Base-by-base conservation (phyloP, 1,139 yeast species). In the Suzukiozyma palmioleophila region DNA sequence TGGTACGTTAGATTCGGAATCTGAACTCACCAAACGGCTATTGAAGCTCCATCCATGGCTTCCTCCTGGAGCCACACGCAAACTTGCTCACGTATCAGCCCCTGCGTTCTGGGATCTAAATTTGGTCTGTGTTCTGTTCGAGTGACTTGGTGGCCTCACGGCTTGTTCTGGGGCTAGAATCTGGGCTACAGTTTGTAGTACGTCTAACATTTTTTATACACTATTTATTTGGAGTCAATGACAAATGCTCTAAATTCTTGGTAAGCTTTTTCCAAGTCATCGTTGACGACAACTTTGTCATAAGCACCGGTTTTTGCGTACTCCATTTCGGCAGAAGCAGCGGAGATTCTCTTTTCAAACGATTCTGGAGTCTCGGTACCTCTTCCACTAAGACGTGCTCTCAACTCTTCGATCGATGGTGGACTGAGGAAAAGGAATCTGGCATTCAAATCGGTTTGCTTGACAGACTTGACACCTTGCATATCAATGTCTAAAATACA, bases 391-490 rank as follows among this genome's bases (percentile, higher is more conserved):
- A 94, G 77, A 64, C 98, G 80, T 43, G 66, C 61, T 57, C 78
- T 78, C 55, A 92, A 77, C 41, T 73, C 78, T 39, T 85, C 96
- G 51, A 89, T 68, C 26, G 94, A 82, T 18, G 99, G 98, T 33
- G 99, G 99, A 36, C 96, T 84, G 48, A 92, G 62, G 58, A 94
- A 92, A 51, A 94, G 67, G 62, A 67, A 92, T 59, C 90, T 76
- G 35, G 98, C 97, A 54, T 87, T 79, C 54, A 92, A 73, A 50
- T 79, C 79, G 13, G 96, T 81, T 40, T 75, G 67, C 69, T 94
- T 94, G 50, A 92, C 96, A 12, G 88, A 75, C 68, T 85, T 83
- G 52, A 92, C 98, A 48, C 99, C 99, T 69, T 94, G 97, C 96
- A 90, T 89, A 75, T 92, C 99, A 52, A 92, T 92, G 64, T 92